Evolutionary conservation across 352 stramenopile genomes (phyloP).

Genomic region (Pythium graminicola): DNA sequence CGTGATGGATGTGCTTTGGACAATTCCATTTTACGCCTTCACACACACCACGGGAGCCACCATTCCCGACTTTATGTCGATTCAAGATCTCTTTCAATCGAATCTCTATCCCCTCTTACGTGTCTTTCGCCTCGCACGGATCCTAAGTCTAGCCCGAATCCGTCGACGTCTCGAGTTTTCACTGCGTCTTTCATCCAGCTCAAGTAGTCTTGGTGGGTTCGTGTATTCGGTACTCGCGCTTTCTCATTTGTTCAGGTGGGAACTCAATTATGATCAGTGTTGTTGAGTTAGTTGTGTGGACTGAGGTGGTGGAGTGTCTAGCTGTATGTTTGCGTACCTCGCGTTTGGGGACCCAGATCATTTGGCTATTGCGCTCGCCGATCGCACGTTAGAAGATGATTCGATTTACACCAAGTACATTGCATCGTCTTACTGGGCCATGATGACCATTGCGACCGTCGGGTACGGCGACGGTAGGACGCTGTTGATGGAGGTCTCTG

Average conservation of each 20-base stretch:
- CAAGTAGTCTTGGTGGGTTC: conserved; percentile 70
- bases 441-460: conserved; percentile 82
- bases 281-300: too few species aligned
- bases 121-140: conserved; percentile 41
- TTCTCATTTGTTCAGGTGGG: conserved; percentile 71
- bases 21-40: conserved; percentile 60
- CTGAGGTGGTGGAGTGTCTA: too few species aligned
- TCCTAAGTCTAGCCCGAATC: conserved; percentile 49
- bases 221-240: conserved; percentile 61
- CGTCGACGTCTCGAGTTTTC: conserved; percentile 61
- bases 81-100: conserved; percentile 16
- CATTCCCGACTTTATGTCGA: conserved; percentile 24
- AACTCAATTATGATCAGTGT: not conserved
- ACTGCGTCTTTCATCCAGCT: conserved; percentile 68
- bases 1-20: conserved; percentile 52
- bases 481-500: too few species aligned
- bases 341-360: conserved; percentile 55
- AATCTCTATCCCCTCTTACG: conserved; percentile 47
- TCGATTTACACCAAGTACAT: conserved; percentile 63
- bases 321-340: conserved; percentile 66
- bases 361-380: conserved; percentile 33
- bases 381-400: conserved; percentile 38
- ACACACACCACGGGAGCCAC: conserved; percentile 8
- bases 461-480: conserved; percentile 74
- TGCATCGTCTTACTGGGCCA: conserved; percentile 78